Percentiles rank a stretch among this genome's conserved stretches.
phyloP scores from a whole-genome alignment of 192 early-diverging fungal genomes.

The Coemansia sp. region DNA sequence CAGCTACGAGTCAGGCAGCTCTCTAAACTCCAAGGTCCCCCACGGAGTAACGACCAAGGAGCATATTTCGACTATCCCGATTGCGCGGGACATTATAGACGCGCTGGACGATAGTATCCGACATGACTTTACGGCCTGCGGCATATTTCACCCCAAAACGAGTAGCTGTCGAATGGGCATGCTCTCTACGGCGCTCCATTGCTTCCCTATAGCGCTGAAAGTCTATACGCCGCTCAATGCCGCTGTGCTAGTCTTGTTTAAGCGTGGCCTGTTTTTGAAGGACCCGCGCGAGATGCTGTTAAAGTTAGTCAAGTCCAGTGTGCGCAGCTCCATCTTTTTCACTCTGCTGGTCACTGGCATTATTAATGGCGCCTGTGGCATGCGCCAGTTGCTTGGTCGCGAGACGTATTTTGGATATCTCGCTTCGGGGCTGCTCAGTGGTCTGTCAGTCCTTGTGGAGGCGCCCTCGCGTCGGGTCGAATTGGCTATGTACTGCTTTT shows the following conservation, averaged over 20 bases:
- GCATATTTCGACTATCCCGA: constrained; percentile 55
- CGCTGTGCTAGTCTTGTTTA: constrained; percentile 52
- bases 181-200: constrained; percentile 39
- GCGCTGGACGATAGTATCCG: constrained; percentile 44
- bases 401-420: constrained; percentile 57
- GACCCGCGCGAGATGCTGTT: constrained; percentile 55
- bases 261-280: constrained; percentile 52
- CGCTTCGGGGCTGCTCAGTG: constrained; percentile 56
- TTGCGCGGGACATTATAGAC: constrained; percentile 55
- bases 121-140: constrained; percentile 60
- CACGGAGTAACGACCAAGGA: constrained; percentile 53
- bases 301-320: constrained; percentile 55
- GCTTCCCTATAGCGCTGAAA: constrained; percentile 57
- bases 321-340: constrained; percentile 62
- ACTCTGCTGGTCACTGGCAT: constrained; percentile 54
- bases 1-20: background rate
- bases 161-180: constrained; percentile 51
- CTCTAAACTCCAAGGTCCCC: constrained; percentile 25
- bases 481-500: constrained; percentile 79
- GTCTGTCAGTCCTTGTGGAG: constrained; percentile 62
- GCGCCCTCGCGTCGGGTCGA: constrained; percentile 66
- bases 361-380: constrained; percentile 55
- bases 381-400: constrained; percentile 52
- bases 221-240: constrained; percentile 66
- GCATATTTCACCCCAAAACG: constrained; percentile 60